phyloP scores from a whole-genome alignment of 2,329 filamentous ascomycete species.

The Plenodomus tracheiphilus region DNA sequence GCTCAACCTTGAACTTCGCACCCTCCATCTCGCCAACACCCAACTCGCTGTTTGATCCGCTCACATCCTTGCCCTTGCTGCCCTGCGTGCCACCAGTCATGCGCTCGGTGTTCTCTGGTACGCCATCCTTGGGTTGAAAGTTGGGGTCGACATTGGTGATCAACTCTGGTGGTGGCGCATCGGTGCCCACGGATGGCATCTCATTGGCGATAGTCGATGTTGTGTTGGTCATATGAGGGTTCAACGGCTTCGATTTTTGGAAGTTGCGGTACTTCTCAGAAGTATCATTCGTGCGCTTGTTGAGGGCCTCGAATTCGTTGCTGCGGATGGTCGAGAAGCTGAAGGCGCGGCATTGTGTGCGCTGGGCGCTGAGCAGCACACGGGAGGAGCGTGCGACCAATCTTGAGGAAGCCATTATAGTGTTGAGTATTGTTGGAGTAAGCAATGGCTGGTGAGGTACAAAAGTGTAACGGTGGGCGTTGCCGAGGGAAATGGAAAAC shows the following conservation, averaged over 20 bases:
- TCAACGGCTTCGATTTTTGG: constrained; percentile 61
- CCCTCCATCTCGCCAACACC: constrained; percentile 41
- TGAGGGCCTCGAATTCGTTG: constrained; percentile 48
- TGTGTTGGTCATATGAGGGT: constrained; percentile 66
- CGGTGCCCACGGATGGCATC: constrained; percentile 62
- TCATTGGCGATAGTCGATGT: constrained; percentile 66
- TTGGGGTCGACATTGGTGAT: constrained; percentile 59
- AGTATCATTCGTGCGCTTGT: constrained; percentile 57
- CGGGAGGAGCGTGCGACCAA: constrained; percentile 51
- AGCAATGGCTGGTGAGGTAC: constrained; percentile 18
- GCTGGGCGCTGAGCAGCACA: constrained; percentile 41
- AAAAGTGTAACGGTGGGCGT: constrained; percentile 10
- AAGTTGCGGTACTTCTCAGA: constrained; percentile 58
- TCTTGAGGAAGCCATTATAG: constrained; percentile 52
- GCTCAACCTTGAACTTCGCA: constrained; percentile 80
- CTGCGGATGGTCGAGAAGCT: constrained; percentile 41
- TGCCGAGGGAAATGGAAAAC: constrained; percentile 27
- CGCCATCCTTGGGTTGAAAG: constrained; percentile 62
- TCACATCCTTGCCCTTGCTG: constrained; percentile 44
- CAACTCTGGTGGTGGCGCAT: constrained; percentile 63
- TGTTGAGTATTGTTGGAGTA: constrained; percentile 6
- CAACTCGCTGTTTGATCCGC: constrained; percentile 30
- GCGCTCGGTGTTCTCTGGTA: constrained; percentile 64
- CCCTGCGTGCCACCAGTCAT: constrained; percentile 68
- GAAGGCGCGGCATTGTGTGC: constrained; percentile 43